These are phyloP conservation scores for Taphrina pruni DNA, from an alignment of 1,139 yeast genomes.

Conservation along the genomic window DNA sequence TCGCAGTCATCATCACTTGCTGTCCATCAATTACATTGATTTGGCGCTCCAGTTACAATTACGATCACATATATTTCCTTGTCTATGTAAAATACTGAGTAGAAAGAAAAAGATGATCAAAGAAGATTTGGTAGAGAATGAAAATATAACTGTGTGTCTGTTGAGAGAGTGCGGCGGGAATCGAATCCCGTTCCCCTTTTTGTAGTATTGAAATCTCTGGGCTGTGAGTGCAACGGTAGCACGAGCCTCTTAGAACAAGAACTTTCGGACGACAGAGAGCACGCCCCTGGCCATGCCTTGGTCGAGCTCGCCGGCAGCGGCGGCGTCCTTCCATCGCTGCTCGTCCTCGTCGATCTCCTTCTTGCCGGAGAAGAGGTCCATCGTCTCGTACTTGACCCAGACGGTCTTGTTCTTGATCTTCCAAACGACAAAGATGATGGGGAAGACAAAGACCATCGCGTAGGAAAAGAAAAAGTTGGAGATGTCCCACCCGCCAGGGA, in stretches of 20 bases:
- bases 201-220: neutral
- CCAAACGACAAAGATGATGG: conserved; percentile 56
- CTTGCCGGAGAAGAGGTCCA: conserved; percentile 38
- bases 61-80: too few species aligned
- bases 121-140: neutral
- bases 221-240: neutral
- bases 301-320: conserved; percentile 22
- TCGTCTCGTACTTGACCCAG: conserved; percentile 27
- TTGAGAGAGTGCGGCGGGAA: neutral
- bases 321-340: conserved; percentile 37
- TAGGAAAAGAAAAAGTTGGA: conserved; percentile 61
- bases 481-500: conserved; percentile 56
- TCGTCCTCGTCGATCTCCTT: conserved; percentile 41
- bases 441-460: conserved; percentile 57
- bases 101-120: neutral
- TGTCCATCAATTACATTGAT: too few species aligned
- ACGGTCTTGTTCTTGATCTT: conserved; percentile 30
- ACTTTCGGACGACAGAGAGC: conserved; percentile 26
- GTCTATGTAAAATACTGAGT: neutral
- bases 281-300: conserved; percentile 33
- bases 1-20: too few species aligned
- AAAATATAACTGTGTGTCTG: neutral
- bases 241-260: conserved; percentile 12
- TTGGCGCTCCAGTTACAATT: too few species aligned
- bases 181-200: neutral